Evolutionary conservation across 2,329 filamentous ascomycete species (phyloP).

Genomic region (Coniochaeta hoffmannii): DNA sequence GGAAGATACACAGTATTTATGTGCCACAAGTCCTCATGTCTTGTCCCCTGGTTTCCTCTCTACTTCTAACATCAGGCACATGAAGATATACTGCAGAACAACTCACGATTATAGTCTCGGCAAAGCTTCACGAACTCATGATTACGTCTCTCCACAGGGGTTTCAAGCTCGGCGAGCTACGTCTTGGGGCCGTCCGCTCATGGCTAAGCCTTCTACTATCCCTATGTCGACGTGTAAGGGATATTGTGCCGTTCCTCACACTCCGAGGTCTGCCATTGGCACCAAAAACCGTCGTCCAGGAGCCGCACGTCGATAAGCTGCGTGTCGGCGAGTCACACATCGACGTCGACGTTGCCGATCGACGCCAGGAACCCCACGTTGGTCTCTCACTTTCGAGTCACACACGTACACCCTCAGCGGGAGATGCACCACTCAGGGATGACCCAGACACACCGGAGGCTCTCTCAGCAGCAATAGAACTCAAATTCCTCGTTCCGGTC

Average conservation of each 20-base stretch:
- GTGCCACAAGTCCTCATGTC: neutral
- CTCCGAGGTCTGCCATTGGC: neutral
- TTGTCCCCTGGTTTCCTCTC: neutral
- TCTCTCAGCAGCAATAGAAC: neutral
- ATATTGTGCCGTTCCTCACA: neutral
- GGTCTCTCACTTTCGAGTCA: neutral
- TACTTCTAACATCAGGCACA: neutral
- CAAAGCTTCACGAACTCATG: neutral
- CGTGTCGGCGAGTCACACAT: neutral
- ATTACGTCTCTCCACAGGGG: neutral
- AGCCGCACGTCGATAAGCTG: too few relatives aligned
- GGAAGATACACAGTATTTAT: neutral
- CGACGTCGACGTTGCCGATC: neutral
- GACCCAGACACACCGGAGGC: neutral
- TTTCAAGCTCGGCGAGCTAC: neutral
- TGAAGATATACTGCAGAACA: neutral
- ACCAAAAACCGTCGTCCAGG: neutral
- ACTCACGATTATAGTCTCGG: neutral
- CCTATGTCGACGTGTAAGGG: neutral
- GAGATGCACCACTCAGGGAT: neutral
- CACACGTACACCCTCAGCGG: neutral
- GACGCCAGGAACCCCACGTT: neutral
- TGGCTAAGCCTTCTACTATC: neutral
- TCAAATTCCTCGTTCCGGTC: neutral
- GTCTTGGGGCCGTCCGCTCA: neutral